Base-by-base conservation (phyloP, 352 stramenopile genomes). In the Phytophthora brassicae region DNA sequence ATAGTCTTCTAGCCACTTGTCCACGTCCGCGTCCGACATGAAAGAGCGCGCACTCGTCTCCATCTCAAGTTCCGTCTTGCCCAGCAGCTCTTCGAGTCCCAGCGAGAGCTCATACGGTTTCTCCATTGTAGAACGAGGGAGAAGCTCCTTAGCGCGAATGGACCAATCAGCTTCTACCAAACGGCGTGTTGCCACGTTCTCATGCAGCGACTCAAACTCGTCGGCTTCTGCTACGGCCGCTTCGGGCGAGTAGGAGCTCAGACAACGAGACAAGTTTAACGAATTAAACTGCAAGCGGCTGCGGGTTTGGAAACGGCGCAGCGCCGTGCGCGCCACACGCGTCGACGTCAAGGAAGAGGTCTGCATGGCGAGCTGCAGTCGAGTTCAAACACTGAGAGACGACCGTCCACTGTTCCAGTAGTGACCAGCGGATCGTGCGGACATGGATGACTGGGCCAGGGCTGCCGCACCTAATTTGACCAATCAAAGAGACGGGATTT, bases 21-120 rank as follows among this genome's bases (percentile, higher is more conserved):
- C 77, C 17, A 91, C 80, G n/a, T 93, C 84, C 35, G 77, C 78
- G 20, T 89, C 77, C 7, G 68, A 75, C 12, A 93, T 93, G 54
- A 64, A 73, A 8, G 67, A 49, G 52, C 81, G 79, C 2, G 67
- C 64, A 19, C 46, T 60, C 24, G 38, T 57, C 9, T 52, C 49
- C 6, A 66, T 0, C 24, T 62, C 35, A 0, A 20, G 50, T 11
- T 75, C 52, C 3, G 39, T 47, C 31, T 45, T 43, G 22, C 45
- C 41, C 3, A 68, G 22, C 0, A 72, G 19, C 17, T 72, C 38
- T 13, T 77, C 65, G 0, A 77, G 69, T 13, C 45, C 57, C 4
- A 62, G 42, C 11, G 45, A 72, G 20, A 82, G 49, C 48, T 70
- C 56, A 47, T 69, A 75, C 11, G 67, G 65, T 45, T 74, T 73